Evolutionary conservation across 345 rosid species (phyloP).

Genomic region (Passiflora organensis): DNA sequence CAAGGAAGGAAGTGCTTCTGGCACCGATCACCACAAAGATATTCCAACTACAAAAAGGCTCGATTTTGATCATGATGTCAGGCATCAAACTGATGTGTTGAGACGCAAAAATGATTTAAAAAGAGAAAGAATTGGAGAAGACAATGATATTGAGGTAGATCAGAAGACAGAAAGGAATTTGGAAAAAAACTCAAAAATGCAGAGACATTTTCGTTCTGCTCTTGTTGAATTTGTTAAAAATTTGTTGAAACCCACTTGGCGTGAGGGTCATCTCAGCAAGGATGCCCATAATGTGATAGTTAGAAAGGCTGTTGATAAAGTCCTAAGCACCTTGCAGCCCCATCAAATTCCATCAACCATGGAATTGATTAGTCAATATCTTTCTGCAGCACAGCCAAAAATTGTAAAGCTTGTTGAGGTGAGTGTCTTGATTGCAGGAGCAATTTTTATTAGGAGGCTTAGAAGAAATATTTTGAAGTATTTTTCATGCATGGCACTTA

Average conservation of each 20-base stretch:
- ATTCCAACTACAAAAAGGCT: constrained; percentile 29
- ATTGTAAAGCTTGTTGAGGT: constrained; percentile 81
- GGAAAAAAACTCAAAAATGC: constrained; percentile 43
- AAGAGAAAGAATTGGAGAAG: constrained; percentile 28
- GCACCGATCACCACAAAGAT: constrained; percentile 30
- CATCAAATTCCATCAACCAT: constrained; percentile 52
- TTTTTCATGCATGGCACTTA: constrained; percentile 18
- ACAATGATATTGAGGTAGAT: constrained; percentile 37
- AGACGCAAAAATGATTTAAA: constrained; percentile 34
- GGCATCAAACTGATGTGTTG: constrained; percentile 35
- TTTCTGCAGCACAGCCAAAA: constrained; percentile 48
- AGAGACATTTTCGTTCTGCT: constrained; percentile 52
- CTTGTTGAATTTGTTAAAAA: constrained; percentile 67
- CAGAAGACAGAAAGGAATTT: constrained; percentile 41
- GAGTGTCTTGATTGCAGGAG: constrained; percentile 25
- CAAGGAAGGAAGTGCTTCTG: constrained; percentile 46
- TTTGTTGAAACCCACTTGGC: constrained; percentile 77
- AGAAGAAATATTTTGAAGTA: too few relatives aligned
- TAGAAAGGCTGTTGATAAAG: constrained; percentile 68
- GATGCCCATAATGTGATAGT: constrained; percentile 74
- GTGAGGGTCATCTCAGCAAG: constrained; percentile 72
- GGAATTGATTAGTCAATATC: constrained; percentile 53
- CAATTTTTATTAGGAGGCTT: constrained; percentile 5
- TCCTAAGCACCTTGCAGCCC: constrained; percentile 50
- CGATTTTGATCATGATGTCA: constrained; percentile 28